Percentiles rank a stretch among this genome's conserved stretches.
Conservation (phyloP, 2,329 filamentous ascomycete species). For the Akanthomyces uredinophilus region DNA sequence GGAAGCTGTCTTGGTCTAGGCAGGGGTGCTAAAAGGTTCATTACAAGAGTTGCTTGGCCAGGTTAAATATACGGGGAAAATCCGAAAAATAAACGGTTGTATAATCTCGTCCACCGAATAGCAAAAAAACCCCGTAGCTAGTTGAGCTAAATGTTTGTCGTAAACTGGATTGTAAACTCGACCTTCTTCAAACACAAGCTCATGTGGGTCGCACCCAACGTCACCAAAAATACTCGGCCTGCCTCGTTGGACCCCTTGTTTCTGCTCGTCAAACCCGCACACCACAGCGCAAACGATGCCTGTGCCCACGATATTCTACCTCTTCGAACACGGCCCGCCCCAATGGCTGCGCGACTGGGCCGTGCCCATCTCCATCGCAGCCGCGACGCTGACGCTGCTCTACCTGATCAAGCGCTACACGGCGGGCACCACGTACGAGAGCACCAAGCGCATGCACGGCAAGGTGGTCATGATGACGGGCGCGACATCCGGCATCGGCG, state of each 20-base stretch:
- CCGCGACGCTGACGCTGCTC: conserved; percentile 34
- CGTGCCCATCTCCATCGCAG: conserved; percentile 37
- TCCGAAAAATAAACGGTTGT: no score
- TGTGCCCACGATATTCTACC: conserved; percentile 44
- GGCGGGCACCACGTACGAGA: conserved; percentile 65
- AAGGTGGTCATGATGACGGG: conserved; percentile 93
- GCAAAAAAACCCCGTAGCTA: no score
- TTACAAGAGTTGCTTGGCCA: no score
- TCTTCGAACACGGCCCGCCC: conserved; percentile 45
- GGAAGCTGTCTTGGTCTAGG: no score
- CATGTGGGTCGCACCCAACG: conserved; percentile 1
- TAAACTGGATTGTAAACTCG: no score
- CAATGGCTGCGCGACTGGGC: conserved; percentile 42
- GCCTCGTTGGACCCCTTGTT: background rate
- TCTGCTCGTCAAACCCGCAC: background rate
- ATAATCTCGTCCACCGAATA: no score
- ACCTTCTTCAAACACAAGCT: background rate
- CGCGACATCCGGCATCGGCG: conserved; percentile 89
- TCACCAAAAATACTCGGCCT: conserved; percentile 3
- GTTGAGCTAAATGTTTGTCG: no score
- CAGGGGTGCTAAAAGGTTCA: no score
- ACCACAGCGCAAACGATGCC: conserved; percentile 37
- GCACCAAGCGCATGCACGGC: conserved; percentile 83
- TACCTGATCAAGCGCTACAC: conserved; percentile 65
- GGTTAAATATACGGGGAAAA: no score